phyloP scores from a whole-genome alignment of 768 basidiomycete species.

The Russula virescens region DNA sequence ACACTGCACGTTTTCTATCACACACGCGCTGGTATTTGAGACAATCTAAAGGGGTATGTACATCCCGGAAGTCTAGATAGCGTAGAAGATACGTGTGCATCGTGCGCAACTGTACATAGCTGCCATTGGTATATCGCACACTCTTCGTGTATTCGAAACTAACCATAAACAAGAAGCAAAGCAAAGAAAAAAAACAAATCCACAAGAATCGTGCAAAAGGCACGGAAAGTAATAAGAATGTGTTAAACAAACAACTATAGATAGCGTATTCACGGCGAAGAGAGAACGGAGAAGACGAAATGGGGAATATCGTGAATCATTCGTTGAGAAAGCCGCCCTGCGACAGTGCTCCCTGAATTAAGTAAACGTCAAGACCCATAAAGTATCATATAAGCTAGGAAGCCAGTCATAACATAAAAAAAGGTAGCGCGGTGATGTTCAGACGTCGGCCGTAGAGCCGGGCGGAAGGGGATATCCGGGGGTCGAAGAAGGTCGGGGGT shows the following conservation, averaged over 20 bases:
- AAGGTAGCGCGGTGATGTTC: slow-evolving; percentile 12
- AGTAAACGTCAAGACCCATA: neutral
- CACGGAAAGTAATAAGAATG: slow-evolving; percentile 17
- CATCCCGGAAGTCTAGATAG: neutral
- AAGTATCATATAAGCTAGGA: neutral
- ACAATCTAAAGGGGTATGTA: slow-evolving; percentile 13
- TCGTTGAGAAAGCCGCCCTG: slow-evolving; percentile 6
- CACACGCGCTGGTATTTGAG: neutral
- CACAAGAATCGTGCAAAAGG: slow-evolving; percentile 9
- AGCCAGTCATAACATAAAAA: neutral
- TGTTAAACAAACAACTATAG: neutral
- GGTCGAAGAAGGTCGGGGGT: neutral
- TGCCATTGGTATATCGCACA: neutral
- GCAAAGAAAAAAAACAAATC: neutral
- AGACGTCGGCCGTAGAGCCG: neutral
- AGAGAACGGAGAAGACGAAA: neutral
- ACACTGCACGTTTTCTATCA: neutral
- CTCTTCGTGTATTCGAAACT: neutral
- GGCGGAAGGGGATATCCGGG: slow-evolving; percentile 11
- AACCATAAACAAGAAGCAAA: neutral
- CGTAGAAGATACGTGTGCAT: neutral
- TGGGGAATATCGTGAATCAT: neutral
- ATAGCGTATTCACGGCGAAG: neutral
- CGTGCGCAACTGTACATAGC: neutral
- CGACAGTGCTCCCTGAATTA: slow-evolving; percentile 3